These are phyloP conservation scores for Rhodotorula toruloides DNA, from an alignment of 768 basidiomycete genomes.

Conservation along the genomic window DNA sequence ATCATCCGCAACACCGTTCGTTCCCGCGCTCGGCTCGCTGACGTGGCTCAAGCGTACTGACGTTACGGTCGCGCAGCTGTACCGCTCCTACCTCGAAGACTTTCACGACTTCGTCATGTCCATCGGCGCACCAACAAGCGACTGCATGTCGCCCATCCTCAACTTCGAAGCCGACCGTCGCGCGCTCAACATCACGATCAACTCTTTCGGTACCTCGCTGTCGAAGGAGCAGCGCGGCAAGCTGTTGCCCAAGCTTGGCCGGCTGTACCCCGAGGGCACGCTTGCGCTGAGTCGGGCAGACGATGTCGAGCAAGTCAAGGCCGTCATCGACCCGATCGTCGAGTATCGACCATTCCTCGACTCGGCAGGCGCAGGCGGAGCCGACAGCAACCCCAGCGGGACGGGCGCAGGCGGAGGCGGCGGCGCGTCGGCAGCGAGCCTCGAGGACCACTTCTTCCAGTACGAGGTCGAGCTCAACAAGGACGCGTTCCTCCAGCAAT, in stretches of 20 bases:
- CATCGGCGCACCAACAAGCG: constrained; percentile 76
- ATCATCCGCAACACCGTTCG: constrained; percentile 85
- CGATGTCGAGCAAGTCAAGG: constrained; percentile 86
- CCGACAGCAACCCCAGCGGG: constrained; percentile 15
- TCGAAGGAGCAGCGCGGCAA: constrained; percentile 90
- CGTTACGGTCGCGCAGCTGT: constrained; percentile 52
- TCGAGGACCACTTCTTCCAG: constrained; percentile 91
- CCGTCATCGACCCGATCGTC: constrained; percentile 74
- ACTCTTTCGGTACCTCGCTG: constrained; percentile 93
- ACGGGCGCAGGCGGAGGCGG: background rate
- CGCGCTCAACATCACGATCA: constrained; percentile 97
- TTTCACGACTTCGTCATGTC: constrained; percentile 78
- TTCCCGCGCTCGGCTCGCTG: background rate
- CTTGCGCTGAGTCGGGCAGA: constrained; percentile 88
- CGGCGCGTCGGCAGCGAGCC: constrained; percentile 48
- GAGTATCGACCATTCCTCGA: constrained; percentile 92
- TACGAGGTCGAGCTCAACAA: constrained; percentile 93
- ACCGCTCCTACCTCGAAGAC: constrained; percentile 98
- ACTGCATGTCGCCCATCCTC: constrained; percentile 86
- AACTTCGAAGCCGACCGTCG: constrained; percentile 95
- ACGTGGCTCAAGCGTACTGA: background rate
- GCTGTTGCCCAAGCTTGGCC: constrained; percentile 88
- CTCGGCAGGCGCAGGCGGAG: constrained; percentile 46
- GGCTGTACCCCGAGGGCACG: constrained; percentile 92
- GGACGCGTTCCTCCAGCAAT: constrained; percentile 89